Base-by-base conservation (phyloP, 2,329 filamentous ascomycete species). In the Fusarium sterilihyphosum region DNA sequence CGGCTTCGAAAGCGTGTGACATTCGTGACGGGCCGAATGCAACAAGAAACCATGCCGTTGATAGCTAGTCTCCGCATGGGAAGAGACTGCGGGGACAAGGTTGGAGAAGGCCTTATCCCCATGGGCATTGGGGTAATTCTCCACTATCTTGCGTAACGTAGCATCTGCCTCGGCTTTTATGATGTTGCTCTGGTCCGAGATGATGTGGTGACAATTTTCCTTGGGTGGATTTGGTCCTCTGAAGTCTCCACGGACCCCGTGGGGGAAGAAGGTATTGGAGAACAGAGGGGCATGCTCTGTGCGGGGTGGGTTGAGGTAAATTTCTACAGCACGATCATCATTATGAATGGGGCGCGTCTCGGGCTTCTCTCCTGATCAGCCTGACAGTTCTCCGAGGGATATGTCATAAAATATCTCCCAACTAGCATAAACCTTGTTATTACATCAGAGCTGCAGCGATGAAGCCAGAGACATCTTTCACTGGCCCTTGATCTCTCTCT, bases 81-180 rank as follows among this genome's bases (percentile, higher is more conserved):
- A 41, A 57, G 38, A 43, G 5, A 14, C 31, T 40, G 50, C 33
- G 64, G 50, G 64, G 62, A 66, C 40, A 67, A 43, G 54, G 16
- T 67, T 67, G 64, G 64, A 67, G 64, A 49, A 65, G 10, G 49
- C 49, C 37, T 35, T 37, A 35, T 66, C 64, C 64, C 61, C 61
- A 44, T 50, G 61, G 50, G 43, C 64, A 38, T 58, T 65, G 61
- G 49, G 29, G 61, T 37, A 57, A 66, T 24, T 38, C 64, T 20
- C 50, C 61, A 66, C 33, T 16, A 26, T 49, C 22, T 20, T 11
- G 26, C 20, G 61, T 38, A 67, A 66, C 61, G 43, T 67, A 66
- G 35, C 61, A 59, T 50, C 24, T 40, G 50, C 22, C 35, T 61
- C 35, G 22, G 16, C 16, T 59, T 49, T 10, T n/a, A 4, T n/a